phyloP scores from a whole-genome alignment of 192 early-diverging fungal genomes.

The Diversispora epigaea region DNA sequence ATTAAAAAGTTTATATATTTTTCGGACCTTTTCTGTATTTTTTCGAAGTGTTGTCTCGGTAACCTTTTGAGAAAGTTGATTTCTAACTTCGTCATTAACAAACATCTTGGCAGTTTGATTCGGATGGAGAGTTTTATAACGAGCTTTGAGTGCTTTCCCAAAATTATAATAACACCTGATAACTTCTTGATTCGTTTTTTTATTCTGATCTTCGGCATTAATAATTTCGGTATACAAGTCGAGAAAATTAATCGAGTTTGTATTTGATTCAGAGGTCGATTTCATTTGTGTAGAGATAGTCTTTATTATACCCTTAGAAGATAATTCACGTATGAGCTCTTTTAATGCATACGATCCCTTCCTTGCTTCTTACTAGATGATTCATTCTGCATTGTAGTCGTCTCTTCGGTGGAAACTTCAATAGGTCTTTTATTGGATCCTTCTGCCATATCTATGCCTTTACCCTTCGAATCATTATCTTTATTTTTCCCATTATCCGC shows the following conservation, averaged over 20 bases:
- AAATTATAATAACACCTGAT: background rate
- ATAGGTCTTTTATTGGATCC: too few relatives aligned
- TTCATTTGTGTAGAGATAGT: background rate
- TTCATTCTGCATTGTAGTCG: too few relatives aligned
- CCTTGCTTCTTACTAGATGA: too few relatives aligned
- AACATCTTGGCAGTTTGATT: background rate
- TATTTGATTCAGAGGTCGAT: background rate
- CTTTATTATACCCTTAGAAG: background rate
- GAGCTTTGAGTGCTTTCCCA: background rate
- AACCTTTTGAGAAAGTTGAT: background rate
- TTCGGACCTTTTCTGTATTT: background rate
- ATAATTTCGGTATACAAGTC: background rate
- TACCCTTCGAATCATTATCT: too few relatives aligned
- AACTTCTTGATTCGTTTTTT: background rate
- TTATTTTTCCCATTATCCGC: too few relatives aligned
- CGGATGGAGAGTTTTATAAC: background rate
- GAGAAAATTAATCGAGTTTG: slow-evolving; percentile 1
- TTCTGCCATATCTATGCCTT: too few relatives aligned
- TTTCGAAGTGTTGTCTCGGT: background rate
- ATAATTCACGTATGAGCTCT: background rate
- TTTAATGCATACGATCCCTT: background rate
- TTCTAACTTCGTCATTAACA: slow-evolving; percentile 5
- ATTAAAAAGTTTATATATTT: background rate
- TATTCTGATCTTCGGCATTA: background rate
- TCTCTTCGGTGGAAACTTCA: too few relatives aligned